These are phyloP conservation scores for Waltiozyma solani DNA, from an alignment of 1,139 yeast genomes.

Conservation along the genomic window DNA sequence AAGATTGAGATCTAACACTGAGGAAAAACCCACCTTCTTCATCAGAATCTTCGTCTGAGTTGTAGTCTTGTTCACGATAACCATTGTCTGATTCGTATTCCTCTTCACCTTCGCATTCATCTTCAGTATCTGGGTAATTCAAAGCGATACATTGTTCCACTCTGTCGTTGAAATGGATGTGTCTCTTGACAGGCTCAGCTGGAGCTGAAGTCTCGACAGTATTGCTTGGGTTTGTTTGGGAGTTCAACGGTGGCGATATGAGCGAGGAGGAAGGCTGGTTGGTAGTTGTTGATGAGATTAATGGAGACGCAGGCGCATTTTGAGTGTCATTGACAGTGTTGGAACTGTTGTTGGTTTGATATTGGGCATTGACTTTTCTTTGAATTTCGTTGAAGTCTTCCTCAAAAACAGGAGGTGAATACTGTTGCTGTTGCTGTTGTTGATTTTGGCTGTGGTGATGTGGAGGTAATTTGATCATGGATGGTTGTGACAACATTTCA, in stretches of 20 bases:
- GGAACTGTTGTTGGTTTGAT: constrained; percentile 3
- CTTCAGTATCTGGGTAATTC: constrained; percentile 23
- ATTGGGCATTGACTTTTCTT: constrained; percentile 49
- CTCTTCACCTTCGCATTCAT: constrained; percentile 16
- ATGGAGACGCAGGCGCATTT: too few species aligned
- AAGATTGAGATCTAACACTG: constrained; percentile 39
- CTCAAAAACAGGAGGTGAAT: constrained; percentile 32
- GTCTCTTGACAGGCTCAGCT: constrained; percentile 21
- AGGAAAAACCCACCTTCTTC: constrained; percentile 68
- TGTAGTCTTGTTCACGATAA: constrained; percentile 18
- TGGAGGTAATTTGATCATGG: constrained; percentile 15
- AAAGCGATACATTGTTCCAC: constrained; percentile 88
- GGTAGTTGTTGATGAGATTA: background rate
- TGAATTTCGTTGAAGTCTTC: constrained; percentile 49
- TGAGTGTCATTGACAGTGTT: too few species aligned
- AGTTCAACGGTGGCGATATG: background rate
- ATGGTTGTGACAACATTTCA: constrained; percentile 35
- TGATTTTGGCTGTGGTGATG: constrained; percentile 7
- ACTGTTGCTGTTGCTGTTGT: background rate
- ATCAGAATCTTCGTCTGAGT: constrained; percentile 29
- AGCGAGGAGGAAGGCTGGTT: background rate
- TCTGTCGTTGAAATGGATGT: constrained; percentile 70
- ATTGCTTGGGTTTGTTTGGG: background rate
- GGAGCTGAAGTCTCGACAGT: background rate
- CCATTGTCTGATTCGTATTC: constrained; percentile 20